These are phyloP conservation scores for Colletotrichum orbiculare DNA, from an alignment of 2,329 filamentous ascomycete genomes.

Conservation along the genomic window DNA sequence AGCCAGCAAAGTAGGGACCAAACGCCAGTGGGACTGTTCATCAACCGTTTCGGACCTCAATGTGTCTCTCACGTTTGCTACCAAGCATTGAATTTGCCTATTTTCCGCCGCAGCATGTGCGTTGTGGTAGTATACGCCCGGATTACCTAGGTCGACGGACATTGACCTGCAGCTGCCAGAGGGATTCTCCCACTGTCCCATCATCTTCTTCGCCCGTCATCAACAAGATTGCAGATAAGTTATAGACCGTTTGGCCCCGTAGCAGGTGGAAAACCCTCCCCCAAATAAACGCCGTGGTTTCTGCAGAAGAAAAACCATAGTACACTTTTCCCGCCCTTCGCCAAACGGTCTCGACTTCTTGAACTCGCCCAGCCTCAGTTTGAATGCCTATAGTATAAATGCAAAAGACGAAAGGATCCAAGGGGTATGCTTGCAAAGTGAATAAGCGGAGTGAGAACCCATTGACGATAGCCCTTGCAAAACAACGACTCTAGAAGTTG, in stretches of 20 bases:
- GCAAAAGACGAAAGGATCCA: constrained; percentile 36
- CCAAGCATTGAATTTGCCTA: neutral
- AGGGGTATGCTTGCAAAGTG: constrained; percentile 35
- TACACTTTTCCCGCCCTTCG: constrained; percentile 31
- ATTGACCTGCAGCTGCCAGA: no score
- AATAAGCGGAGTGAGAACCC: constrained; percentile 27
- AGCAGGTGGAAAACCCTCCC: constrained; percentile 5
- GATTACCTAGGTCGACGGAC: constrained; percentile 21
- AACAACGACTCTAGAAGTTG: constrained; percentile 24
- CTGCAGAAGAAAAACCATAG: constrained; percentile 23
- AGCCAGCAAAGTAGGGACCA: neutral
- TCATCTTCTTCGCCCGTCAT: neutral
- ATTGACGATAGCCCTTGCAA: constrained; percentile 11
- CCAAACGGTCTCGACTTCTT: constrained; percentile 24
- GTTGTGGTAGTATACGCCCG: constrained; percentile 27
- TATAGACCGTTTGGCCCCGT: constrained; percentile 1
- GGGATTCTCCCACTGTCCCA: neutral
- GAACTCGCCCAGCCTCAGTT: constrained; percentile 26
- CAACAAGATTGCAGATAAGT: neutral
- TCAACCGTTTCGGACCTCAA: constrained; percentile 17
- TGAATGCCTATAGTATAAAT: constrained; percentile 36
- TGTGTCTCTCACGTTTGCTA: constrained; percentile 19
- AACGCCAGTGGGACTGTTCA: constrained; percentile 8
- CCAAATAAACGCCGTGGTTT: constrained; percentile 1
- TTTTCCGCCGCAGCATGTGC: constrained; percentile 26